phyloP scores from a whole-genome alignment of 2,329 filamentous ascomycete genomes.

The Alternaria longipes region DNA sequence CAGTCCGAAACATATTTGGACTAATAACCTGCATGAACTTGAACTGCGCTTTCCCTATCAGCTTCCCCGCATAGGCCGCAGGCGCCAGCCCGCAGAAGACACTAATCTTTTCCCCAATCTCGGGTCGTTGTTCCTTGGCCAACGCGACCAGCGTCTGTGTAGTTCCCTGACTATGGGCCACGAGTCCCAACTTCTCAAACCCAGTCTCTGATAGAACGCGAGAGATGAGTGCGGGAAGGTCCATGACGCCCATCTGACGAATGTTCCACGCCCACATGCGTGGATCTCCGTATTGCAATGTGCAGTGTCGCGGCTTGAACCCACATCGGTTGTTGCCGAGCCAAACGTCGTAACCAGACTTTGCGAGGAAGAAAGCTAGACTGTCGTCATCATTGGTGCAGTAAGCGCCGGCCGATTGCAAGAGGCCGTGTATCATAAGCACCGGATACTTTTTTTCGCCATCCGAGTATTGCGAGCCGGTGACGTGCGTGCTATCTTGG shows the following conservation, averaged over 20 bases:
- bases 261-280: slow-evolving; percentile 97
- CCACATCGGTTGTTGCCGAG: slow-evolving; percentile 93
- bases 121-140: slow-evolving; percentile 87
- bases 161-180: slow-evolving; percentile 91
- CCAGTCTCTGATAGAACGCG: slow-evolving; percentile 83
- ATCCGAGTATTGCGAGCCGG: slow-evolving; percentile 38
- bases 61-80: slow-evolving; percentile 85
- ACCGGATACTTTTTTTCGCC: slow-evolving; percentile 77
- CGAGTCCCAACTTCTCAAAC: slow-evolving; percentile 81
- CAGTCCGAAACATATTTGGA: slow-evolving; percentile 76
- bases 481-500: slow-evolving; percentile 36
- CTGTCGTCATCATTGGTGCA: slow-evolving; percentile 91
- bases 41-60: slow-evolving; percentile 89
- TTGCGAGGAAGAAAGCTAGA: slow-evolving; percentile 90
- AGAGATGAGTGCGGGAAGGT: slow-evolving; percentile 81
- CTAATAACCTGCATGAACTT: slow-evolving; percentile 88
- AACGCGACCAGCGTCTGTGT: slow-evolving; percentile 88
- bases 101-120: slow-evolving; percentile 81
- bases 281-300: slow-evolving; percentile 77
- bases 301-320: slow-evolving; percentile 77
- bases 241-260: slow-evolving; percentile 89
- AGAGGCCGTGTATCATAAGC: slow-evolving; percentile 84
- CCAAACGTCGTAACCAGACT: slow-evolving; percentile 94
- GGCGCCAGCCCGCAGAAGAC: slow-evolving; percentile 93
- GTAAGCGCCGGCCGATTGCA: slow-evolving; percentile 88